Conservation (phyloP, 371 early-diverging fungal species). For the Apophysomyces variabilis region DNA sequence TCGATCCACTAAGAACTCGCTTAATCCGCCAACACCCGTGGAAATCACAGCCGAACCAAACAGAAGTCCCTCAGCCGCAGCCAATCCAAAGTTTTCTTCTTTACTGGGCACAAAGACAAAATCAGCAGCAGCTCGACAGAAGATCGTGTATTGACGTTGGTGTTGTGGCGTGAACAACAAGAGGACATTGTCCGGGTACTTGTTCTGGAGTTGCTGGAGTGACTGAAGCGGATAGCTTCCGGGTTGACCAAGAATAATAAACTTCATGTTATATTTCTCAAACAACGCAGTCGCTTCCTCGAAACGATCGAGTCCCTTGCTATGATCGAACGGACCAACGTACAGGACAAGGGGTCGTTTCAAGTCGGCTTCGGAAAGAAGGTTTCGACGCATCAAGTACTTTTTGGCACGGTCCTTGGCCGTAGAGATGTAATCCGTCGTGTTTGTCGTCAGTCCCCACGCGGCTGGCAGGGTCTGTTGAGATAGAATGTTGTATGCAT, state of each 20-base stretch:
- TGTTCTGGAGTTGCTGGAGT: slow-evolving; percentile 40
- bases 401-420: slow-evolving; percentile 61
- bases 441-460: slow-evolving; percentile 34
- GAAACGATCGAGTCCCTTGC: slow-evolving; percentile 55
- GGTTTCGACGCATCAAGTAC: slow-evolving; percentile 48
- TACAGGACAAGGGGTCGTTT: slow-evolving; percentile 60
- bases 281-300: slow-evolving; percentile 46
- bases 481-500: slow-evolving; percentile 35
- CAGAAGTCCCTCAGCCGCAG: slow-evolving; percentile 62
- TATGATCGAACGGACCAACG: slow-evolving; percentile 59
- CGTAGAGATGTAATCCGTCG: slow-evolving; percentile 40
- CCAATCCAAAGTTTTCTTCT: slow-evolving; percentile 56
- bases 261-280: slow-evolving; percentile 50
- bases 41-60: slow-evolving; percentile 67
- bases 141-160: slow-evolving; percentile 58
- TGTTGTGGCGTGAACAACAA: slow-evolving; percentile 50
- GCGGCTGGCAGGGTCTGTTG: slow-evolving; percentile 18
- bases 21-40: slow-evolving; percentile 58
- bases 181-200: slow-evolving; percentile 55
- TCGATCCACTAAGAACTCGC: slow-evolving; percentile 62
- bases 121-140: slow-evolving; percentile 68
- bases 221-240: slow-evolving; percentile 56
- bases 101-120: slow-evolving; percentile 60
- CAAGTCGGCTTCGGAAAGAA: slow-evolving; percentile 50
- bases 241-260: slow-evolving; percentile 62